These are phyloP conservation scores for Arachnopeziza araneosa DNA, from an alignment of 2,329 filamentous ascomycete genomes.

Conservation along the genomic window DNA sequence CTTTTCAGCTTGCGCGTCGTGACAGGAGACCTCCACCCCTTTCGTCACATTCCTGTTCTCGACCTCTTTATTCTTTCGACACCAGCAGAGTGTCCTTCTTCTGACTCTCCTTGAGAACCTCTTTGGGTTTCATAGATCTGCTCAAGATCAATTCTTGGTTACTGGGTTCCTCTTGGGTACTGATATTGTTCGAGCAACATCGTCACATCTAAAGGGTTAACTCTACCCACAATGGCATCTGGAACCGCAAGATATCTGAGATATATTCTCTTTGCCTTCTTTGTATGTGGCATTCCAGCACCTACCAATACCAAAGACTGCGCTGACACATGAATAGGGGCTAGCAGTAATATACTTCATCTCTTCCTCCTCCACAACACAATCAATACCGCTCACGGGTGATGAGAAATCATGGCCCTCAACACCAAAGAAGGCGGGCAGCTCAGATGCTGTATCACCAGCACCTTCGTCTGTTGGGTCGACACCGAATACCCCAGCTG, in stretches of 20 bases:
- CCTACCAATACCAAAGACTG: not conserved
- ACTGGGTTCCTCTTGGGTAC: slow-evolving; percentile 1
- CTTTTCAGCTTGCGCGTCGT: not conserved
- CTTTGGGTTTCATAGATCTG: not conserved
- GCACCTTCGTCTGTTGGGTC: slow-evolving; percentile 7
- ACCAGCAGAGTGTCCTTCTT: not conserved
- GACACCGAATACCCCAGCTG: slow-evolving; percentile 16
- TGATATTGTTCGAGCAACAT: not conserved
- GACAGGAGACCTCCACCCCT: not conserved
- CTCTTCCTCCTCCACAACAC: slow-evolving; percentile 51
- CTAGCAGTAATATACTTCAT: slow-evolving; percentile 78
- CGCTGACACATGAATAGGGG: slow-evolving; percentile 36
- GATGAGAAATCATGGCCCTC: slow-evolving; percentile 18
- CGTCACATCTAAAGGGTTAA: not conserved
- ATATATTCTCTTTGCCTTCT: slow-evolving; percentile 75
- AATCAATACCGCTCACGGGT: slow-evolving; percentile 25
- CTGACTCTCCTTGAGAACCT: not conserved
- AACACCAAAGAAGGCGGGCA: slow-evolving; percentile 23
- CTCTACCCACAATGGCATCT: slow-evolving; percentile 26
- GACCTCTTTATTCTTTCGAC: not conserved
- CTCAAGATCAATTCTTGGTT: slow-evolving; percentile 4
- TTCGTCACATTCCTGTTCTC: not conserved
- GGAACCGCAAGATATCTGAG: slow-evolving; percentile 60
- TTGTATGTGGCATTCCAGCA: slow-evolving; percentile 52
- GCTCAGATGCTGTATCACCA: not conserved